Base-by-base conservation (phyloP, 1,284 basidiomycete genomes). In the Cutaneotrichosporon sp. region DNA sequence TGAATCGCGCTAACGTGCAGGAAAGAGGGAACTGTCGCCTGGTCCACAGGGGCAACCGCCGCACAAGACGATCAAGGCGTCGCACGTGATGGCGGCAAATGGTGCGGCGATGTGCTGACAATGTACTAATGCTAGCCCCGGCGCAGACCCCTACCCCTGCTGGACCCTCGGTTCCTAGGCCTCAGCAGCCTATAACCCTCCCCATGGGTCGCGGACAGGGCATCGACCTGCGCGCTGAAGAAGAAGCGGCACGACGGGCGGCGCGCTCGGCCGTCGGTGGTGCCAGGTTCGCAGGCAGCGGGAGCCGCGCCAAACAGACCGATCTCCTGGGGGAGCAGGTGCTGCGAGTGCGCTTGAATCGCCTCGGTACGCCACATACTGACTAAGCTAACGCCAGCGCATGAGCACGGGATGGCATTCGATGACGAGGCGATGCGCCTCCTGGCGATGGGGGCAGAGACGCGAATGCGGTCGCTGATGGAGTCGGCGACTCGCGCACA, bases 391-490 rank as follows among this genome's bases (percentile, higher is more conserved):
- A 60, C 55, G 3, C 14, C 46, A 76, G 77, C 70, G 1, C 64
- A 68, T 56, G 64, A 74, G 30, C 70, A 77, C 60, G 65, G 66
- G 2, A 63, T 79, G 56, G 62, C 61, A 4, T 65, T 80, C 40
- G 74, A 77, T 60, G 72, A 74, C 31, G 77, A 78, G 21, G 68
- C 74, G 3, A 64, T 76, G 55, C 58, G 70, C 10, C 78, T 76
- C 63, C 70, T 81, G 9, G 70, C 76, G 2, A 65, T 77, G 13
- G 74, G 76, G 3, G 73, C 76, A 40, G 79, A 81, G 69, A 55
- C 68, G 9, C 73, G 76, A 1, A 64, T 79, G 0, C 70, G 75
- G 16, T 47, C 69, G 1, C 64, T 81, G 3, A 55, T 81, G 9
- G 30, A 65, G 7, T 68, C 70, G 0, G 69, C 77, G 18, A 63